Conservation (phyloP, 1,139 yeast species). For the Magnusiomyces fungicola region DNA sequence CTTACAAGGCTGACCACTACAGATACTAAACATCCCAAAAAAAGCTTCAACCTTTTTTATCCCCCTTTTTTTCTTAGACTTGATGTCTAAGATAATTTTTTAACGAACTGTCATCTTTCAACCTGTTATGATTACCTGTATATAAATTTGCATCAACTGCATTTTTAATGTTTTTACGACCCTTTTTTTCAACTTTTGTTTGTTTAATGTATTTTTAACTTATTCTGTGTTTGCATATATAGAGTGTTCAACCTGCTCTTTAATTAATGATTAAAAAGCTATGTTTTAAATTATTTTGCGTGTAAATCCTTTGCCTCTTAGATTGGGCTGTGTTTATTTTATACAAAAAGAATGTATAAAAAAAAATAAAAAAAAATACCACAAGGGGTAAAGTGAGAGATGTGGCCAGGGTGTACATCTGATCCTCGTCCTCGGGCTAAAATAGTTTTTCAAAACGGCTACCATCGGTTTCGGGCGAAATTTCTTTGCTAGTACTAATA, state of each 20-base stretch:
- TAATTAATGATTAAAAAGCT: too few species aligned
- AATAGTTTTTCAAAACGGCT: too few species aligned
- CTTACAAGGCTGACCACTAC: constrained; percentile 97
- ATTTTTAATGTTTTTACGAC: constrained; percentile 10
- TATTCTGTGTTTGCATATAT: not conserved
- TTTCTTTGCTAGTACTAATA: too few species aligned
- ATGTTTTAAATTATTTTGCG: too few species aligned
- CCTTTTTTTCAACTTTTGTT: not conserved
- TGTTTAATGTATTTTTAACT: not conserved
- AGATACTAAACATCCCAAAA: constrained; percentile 57
- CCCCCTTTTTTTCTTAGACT: not conserved
- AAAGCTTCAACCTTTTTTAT: constrained; percentile 1
- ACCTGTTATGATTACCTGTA: constrained; percentile 7
- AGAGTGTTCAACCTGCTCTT: constrained; percentile 1
- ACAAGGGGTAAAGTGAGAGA: too few species aligned
- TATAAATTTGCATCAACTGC: constrained; percentile 24
- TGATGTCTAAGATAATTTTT: not conserved
- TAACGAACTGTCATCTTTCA: not conserved
- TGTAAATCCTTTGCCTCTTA: too few species aligned
- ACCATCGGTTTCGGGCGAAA: too few species aligned
- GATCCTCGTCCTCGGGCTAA: too few species aligned
- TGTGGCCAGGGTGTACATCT: too few species aligned
- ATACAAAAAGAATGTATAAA: too few species aligned
- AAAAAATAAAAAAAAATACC: too few species aligned
- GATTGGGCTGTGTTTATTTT: too few species aligned